Evolutionary conservation across 1,284 basidiomycete species (phyloP).

Genomic region (Microbotryomycetes sp.): DNA sequence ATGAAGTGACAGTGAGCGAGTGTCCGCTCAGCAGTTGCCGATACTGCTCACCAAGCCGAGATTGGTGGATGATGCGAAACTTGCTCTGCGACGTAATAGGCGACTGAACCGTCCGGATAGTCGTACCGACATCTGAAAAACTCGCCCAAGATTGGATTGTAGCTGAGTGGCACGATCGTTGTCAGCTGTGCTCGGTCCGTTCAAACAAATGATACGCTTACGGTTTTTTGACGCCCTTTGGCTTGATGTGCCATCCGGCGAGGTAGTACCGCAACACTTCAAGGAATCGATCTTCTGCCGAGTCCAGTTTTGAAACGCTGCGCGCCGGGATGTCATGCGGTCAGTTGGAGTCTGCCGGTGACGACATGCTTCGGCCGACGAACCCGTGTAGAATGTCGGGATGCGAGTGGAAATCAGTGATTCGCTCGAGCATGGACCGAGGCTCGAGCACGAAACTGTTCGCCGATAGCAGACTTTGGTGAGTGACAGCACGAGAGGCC

Average conservation of each 20-base stretch:
- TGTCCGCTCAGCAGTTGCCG: background rate
- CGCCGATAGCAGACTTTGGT: background rate
- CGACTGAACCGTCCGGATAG: conserved; percentile 82
- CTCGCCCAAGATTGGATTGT: conserved; percentile 95
- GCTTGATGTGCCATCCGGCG: conserved; percentile 99
- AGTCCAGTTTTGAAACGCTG: conserved; percentile 64
- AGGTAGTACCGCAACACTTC: conserved; percentile 90
- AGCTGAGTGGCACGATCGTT: conserved; percentile 49
- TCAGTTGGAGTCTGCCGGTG: background rate
- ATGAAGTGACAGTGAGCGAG: no score
- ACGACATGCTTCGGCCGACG: conserved; percentile 41
- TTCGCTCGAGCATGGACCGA: conserved; percentile 79
- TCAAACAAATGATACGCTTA: conserved; percentile 44
- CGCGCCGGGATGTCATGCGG: conserved; percentile 11
- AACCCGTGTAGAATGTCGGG: conserved; percentile 94
- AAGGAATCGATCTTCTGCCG: conserved; percentile 85
- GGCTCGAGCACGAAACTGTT: conserved; percentile 93
- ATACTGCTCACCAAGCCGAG: conserved; percentile 60
- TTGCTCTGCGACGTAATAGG: conserved; percentile 97
- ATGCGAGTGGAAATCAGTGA: conserved; percentile 98
- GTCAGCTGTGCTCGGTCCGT: background rate
- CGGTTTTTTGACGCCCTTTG: conserved; percentile 99
- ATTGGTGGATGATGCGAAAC: conserved; percentile 81
- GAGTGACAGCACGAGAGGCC: no score
- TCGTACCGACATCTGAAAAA: conserved; percentile 95